These are phyloP conservation scores for Thielaviopsis ethacetica DNA, from an alignment of 2,329 filamentous ascomycete species.

Conservation along the genomic window DNA sequence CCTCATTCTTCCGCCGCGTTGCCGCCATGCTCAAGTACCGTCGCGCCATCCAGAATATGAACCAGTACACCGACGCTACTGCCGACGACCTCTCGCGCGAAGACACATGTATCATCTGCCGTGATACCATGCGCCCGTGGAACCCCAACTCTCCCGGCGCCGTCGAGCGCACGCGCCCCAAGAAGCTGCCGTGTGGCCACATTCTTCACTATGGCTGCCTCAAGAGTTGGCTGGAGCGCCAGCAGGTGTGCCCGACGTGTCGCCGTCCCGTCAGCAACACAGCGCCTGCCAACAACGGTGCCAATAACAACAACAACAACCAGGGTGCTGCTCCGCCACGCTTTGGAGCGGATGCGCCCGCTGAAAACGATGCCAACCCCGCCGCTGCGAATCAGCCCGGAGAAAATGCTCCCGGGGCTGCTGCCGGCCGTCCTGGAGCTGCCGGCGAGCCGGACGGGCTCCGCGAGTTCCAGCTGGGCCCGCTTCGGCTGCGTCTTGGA, in stretches of 20 bases:
- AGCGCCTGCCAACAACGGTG: slow-evolving; percentile 10
- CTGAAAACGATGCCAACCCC: no score
- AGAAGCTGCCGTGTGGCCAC: slow-evolving; percentile 92
- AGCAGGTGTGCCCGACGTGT: slow-evolving; percentile 94
- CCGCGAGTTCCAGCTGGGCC: slow-evolving; percentile 8
- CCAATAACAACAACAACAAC: slow-evolving; percentile 12
- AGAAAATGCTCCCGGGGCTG: not conserved
- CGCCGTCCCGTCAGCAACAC: slow-evolving; percentile 49
- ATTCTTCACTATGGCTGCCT: slow-evolving; percentile 89
- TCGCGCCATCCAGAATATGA: slow-evolving; percentile 87
- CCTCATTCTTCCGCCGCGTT: slow-evolving; percentile 83
- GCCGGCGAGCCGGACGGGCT: slow-evolving; percentile 5
- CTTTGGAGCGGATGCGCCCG: no score
- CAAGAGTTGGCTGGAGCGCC: slow-evolving; percentile 90
- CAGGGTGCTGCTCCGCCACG: no score
- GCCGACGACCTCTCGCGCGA: slow-evolving; percentile 69
- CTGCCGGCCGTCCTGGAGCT: no score
- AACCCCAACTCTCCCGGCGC: slow-evolving; percentile 40
- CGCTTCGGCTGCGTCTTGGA: slow-evolving; percentile 13
- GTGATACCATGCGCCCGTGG: slow-evolving; percentile 89
- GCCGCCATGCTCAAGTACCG: slow-evolving; percentile 78
- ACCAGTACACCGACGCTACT: slow-evolving; percentile 81
- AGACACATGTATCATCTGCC: slow-evolving; percentile 93
- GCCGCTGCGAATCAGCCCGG: not conserved
- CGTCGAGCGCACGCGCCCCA: slow-evolving; percentile 72